These are phyloP conservation scores for Cercospora sesami DNA, from an alignment of 2,329 filamentous ascomycete genomes.

Conservation along the genomic window DNA sequence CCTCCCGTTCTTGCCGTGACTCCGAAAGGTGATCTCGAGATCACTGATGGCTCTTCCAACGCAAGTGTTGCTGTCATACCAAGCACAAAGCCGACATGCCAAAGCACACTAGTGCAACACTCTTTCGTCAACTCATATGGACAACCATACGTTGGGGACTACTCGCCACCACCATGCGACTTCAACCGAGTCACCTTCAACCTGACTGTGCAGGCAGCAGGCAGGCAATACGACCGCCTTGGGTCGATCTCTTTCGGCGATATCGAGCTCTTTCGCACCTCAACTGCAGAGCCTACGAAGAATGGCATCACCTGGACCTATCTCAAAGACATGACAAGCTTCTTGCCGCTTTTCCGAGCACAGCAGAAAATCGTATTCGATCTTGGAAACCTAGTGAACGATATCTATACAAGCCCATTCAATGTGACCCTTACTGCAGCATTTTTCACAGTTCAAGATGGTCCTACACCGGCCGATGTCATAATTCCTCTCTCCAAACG, in stretches of 20 bases:
- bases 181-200: slow-evolving; percentile 77
- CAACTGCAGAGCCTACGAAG: slow-evolving; percentile 73
- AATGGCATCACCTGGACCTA: slow-evolving; percentile 74
- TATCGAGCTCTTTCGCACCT: slow-evolving; percentile 78
- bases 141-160: slow-evolving; percentile 70
- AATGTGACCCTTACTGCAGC: slow-evolving; percentile 73
- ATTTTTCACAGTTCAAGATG: slow-evolving; percentile 60
- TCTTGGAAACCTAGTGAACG: slow-evolving; percentile 69
- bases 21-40: slow-evolving; percentile 40
- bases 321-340: slow-evolving; percentile 75
- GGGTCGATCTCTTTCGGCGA: slow-evolving; percentile 75
- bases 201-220: slow-evolving; percentile 69
- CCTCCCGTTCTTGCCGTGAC: slow-evolving; percentile 61
- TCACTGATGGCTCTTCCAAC: slow-evolving; percentile 39
- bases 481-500: slow-evolving; percentile 66
- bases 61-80: slow-evolving; percentile 33
- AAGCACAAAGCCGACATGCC: slow-evolving; percentile 44
- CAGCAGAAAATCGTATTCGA: slow-evolving; percentile 78
- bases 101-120: slow-evolving; percentile 66
- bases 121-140: slow-evolving; percentile 72
- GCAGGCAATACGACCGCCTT: slow-evolving; percentile 74
- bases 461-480: slow-evolving; percentile 55
- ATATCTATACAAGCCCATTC: slow-evolving; percentile 70
- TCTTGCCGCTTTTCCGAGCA: slow-evolving; percentile 65
- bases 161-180: slow-evolving; percentile 64